Percentiles rank a stretch among this genome's conserved stretches.
Evolutionary conservation across 2,329 filamentous ascomycete species (phyloP).

Genomic region (Microcera coccophila): DNA sequence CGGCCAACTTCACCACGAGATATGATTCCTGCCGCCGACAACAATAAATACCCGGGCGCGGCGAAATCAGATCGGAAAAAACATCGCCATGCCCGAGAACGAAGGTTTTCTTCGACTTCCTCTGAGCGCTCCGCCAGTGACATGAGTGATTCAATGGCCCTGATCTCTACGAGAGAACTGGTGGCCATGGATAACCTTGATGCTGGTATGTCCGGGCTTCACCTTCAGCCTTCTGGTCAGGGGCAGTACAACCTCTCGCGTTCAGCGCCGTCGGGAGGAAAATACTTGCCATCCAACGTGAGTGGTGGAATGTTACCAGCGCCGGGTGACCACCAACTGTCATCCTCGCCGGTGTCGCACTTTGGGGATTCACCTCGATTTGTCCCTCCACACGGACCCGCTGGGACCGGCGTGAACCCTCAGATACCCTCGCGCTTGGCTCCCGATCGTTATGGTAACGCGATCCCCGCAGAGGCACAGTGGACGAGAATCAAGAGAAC

Average conservation of each 20-base stretch:
- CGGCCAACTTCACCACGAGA: slow-evolving; percentile 34
- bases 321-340: slow-evolving; percentile 24
- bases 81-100: slow-evolving; percentile 29
- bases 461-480: slow-evolving; percentile 53
- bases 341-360: slow-evolving; percentile 31
- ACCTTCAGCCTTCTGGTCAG: slow-evolving; percentile 31
- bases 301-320: slow-evolving; percentile 24
- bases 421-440: slow-evolving; percentile 39
- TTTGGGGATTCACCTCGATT: slow-evolving; percentile 40
- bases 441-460: slow-evolving; percentile 54
- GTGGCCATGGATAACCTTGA: slow-evolving; percentile 45
- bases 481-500: slow-evolving; percentile 57
- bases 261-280: slow-evolving; percentile 30
- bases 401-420: slow-evolving; percentile 34
- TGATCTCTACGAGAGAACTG: slow-evolving; percentile 54
- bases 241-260: slow-evolving; percentile 38
- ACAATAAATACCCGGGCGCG: slow-evolving; percentile 41
- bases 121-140: slow-evolving; percentile 36
- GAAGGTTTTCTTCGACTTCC: slow-evolving; percentile 36
- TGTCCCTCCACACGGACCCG: slow-evolving; percentile 33
- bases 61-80: slow-evolving; percentile 37
- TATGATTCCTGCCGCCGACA: slow-evolving; percentile 32
- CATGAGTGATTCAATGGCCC: slow-evolving; percentile 36
- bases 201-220: slow-evolving; percentile 39
- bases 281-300: slow-evolving; percentile 34